Conservation (phyloP, 176 grass and related monocot genomes). For the Zea luxurians region DNA sequence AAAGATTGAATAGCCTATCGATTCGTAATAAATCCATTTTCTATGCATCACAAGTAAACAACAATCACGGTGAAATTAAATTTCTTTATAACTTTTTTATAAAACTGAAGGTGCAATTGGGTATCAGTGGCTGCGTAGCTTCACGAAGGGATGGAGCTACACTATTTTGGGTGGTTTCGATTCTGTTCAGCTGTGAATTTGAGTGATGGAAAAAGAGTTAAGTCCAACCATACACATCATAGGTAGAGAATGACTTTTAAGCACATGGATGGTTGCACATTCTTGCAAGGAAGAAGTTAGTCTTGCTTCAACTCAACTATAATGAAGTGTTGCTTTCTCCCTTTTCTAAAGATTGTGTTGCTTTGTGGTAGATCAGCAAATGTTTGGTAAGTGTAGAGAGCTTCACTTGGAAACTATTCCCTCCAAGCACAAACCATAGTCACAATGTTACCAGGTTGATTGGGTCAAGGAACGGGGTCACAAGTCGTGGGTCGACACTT, state of each 20-base stretch:
- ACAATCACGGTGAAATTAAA: neutral
- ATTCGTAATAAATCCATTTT: neutral
- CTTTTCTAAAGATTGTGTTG: too few species aligned
- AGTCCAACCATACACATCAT: neutral
- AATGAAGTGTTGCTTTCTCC: too few species aligned
- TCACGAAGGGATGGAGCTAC: neutral
- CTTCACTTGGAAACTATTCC: neutral
- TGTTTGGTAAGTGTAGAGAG: neutral
- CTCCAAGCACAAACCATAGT: neutral
- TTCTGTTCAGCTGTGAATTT: neutral
- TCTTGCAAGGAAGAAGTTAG: neutral
- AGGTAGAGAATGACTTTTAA: neutral
- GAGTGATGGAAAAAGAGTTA: neutral
- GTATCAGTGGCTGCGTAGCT: neutral
- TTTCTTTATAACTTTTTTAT: neutral
- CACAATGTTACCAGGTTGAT: too few species aligned
- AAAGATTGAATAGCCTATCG: neutral
- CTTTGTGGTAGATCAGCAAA: too few species aligned
- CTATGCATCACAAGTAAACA: neutral
- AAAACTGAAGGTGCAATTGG: neutral
- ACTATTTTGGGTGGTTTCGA: neutral
- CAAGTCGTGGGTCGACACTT: too few species aligned
- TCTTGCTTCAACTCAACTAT: neutral
- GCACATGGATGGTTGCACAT: conserved; percentile 7
- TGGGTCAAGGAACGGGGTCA: too few species aligned